Base-by-base conservation (phyloP, 108 stramenopile species). In the Hondaea fermentalgiana region DNA sequence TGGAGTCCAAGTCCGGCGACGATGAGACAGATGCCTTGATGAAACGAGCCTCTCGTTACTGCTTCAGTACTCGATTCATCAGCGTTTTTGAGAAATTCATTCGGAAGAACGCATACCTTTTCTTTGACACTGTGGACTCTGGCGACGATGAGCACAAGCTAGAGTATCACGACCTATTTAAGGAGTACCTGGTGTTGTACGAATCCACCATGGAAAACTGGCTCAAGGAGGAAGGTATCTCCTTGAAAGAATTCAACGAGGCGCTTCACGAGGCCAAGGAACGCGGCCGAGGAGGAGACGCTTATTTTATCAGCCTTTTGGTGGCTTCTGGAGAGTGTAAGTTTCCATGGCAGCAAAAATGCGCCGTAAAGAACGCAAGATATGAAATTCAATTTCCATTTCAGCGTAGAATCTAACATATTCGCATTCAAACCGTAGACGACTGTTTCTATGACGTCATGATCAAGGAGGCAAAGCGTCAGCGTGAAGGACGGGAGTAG, bases 101-200 rank as follows among this genome's bases (percentile, higher is more conserved):
- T 87, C 53, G 45, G 19, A 72, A 90, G 8, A 88, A 90, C 58
- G 90, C 90, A 44, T n/a, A 88, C 43, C n/a, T 60, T 28, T 88
- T 88, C 88, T 64, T 69, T 5, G 89, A 90, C 28, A 51, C 83
- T 60, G 76, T 55, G 4, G 55, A 55, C 4, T 47, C n/a, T 43
- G 72, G 58, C 23, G 76, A 83, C 60, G 60, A 60, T 12, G 90
- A 90, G 69, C 90, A 90, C 88, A 88, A 88, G 44, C 88, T 90
- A 16, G 57, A 69, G 17, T 87, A 90, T 45, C 87, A 88, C 43
- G 60, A 88, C 42, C 58, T 88, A 42, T 90, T 88, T 88, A 43
- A 59, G 71, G 64, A 88, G 71, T 90, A 90, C 49, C 60, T 90
- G 35, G 64, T 69, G 69, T 58, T 90, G 44, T 90, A 88, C 72